These are phyloP conservation scores for Lactarius quietus DNA, from an alignment of 768 basidiomycete genomes.

Conservation along the genomic window DNA sequence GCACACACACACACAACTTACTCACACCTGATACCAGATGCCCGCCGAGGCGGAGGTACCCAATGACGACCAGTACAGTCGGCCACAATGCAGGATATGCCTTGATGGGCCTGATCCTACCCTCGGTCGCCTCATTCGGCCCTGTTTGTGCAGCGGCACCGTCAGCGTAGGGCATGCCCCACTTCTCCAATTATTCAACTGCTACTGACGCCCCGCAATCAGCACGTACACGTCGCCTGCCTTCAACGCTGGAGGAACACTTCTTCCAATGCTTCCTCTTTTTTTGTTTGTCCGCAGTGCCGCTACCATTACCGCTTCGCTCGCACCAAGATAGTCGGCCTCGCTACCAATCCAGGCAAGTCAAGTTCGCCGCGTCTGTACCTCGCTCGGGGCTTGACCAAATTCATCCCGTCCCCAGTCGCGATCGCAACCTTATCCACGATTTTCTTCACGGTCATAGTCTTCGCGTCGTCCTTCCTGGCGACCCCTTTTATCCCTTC, in stretches of 20 bases:
- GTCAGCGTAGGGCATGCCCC: conserved; percentile 50
- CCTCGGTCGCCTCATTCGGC: conserved; percentile 75
- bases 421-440: conserved; percentile 44
- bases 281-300: conserved; percentile 80
- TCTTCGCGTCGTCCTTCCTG: conserved; percentile 24
- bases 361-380: conserved; percentile 42
- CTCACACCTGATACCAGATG: not conserved
- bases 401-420: conserved; percentile 40
- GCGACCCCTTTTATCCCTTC: conserved; percentile 23
- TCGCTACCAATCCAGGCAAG: conserved; percentile 79
- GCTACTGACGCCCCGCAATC: conserved; percentile 16
- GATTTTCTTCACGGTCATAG: conserved; percentile 24
- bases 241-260: conserved; percentile 70
- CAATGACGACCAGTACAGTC: conserved; percentile 26
- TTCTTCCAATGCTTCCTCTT: conserved; percentile 59
- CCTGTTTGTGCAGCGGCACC: conserved; percentile 76
- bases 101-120: conserved; percentile 62
- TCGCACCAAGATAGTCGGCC: conserved; percentile 62
- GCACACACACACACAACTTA: not conserved
- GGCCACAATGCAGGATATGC: conserved; percentile 83
- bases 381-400: not conserved
- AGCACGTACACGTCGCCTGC: conserved; percentile 81
- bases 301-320: conserved; percentile 73
- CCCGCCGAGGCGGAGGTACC: not conserved
- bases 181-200: not conserved